Evolutionary conservation across 2,329 filamentous ascomycete species (phyloP).

Genomic region (Stagonosporopsis tanaceti): DNA sequence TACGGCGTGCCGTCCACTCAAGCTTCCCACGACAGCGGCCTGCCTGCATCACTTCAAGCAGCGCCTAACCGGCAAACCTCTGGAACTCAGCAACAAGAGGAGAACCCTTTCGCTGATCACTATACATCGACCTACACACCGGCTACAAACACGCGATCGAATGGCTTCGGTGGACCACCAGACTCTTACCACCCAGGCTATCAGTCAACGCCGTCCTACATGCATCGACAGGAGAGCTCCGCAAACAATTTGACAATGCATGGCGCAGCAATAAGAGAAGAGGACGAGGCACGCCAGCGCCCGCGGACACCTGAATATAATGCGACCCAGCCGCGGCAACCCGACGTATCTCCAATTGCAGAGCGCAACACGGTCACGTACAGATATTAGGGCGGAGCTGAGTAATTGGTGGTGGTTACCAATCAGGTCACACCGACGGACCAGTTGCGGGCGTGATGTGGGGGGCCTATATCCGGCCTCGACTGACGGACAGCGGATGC

Average conservation of each 20-base stretch:
- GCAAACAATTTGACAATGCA: conserved; percentile 57
- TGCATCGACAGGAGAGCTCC: conserved; percentile 55
- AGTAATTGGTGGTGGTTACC: conserved; percentile 5
- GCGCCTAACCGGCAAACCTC: conserved; percentile 27
- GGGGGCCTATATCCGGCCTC: conserved; percentile 2
- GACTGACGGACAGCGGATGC: not conserved
- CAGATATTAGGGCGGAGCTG: conserved; percentile 39
- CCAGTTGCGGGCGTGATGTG: conserved; percentile 15
- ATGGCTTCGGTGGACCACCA: conserved; percentile 32
- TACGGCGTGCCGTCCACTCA: conserved; percentile 7
- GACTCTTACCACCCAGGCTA: conserved; percentile 46
- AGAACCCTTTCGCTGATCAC: conserved; percentile 55
- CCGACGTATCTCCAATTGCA: conserved; percentile 48
- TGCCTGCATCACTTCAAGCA: conserved; percentile 42
- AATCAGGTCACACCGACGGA: conserved; percentile 15
- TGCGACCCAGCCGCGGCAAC: conserved; percentile 22
- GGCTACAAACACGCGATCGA: conserved; percentile 23
- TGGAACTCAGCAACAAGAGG: conserved; percentile 25
- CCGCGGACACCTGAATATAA: conserved; percentile 38
- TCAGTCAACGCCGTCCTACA: conserved; percentile 52
- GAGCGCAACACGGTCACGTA: conserved; percentile 50
- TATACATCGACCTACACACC: conserved; percentile 45
- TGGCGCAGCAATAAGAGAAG: conserved; percentile 46
- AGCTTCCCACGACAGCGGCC: conserved; percentile 20
- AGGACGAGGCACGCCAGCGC: conserved; percentile 36